These are phyloP conservation scores for Suillus occidentalis DNA, from an alignment of 768 basidiomycete genomes.

Conservation along the genomic window DNA sequence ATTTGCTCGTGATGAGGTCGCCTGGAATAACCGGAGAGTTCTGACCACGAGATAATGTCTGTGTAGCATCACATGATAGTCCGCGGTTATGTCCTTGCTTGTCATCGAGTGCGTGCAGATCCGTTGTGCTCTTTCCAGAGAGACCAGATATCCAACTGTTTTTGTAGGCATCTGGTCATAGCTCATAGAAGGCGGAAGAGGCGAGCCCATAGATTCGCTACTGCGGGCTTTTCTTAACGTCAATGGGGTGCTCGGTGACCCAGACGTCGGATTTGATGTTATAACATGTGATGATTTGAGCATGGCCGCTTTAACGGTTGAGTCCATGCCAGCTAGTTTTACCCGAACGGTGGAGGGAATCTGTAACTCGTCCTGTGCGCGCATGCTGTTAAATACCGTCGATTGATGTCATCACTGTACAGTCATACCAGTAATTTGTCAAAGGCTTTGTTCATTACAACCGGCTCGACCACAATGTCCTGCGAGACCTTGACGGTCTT, in stretches of 20 bases:
- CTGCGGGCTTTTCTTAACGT: slow-evolving; percentile 70
- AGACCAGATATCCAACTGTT: slow-evolving; percentile 25
- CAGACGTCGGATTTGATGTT: slow-evolving; percentile 39
- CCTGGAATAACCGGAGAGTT: slow-evolving; percentile 42
- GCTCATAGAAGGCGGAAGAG: slow-evolving; percentile 40
- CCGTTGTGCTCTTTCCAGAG: slow-evolving; percentile 31
- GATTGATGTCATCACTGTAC: neutral
- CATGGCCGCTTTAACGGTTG: slow-evolving; percentile 89
- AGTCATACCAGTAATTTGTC: slow-evolving; percentile 73
- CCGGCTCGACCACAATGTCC: slow-evolving; percentile 33
- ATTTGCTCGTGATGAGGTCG: slow-evolving; percentile 37
- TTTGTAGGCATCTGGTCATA: slow-evolving; percentile 33
- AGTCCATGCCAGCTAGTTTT: slow-evolving; percentile 79
- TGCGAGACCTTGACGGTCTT: slow-evolving; percentile 44
- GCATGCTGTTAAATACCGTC: slow-evolving; percentile 7
- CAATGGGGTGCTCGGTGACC: slow-evolving; percentile 48
- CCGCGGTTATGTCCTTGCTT: slow-evolving; percentile 54
- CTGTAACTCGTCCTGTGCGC: slow-evolving; percentile 78
- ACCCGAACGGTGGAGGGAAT: slow-evolving; percentile 77
- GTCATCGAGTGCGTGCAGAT: slow-evolving; percentile 25
- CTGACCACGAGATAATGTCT: slow-evolving; percentile 55
- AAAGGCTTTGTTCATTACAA: slow-evolving; percentile 67
- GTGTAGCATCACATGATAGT: slow-evolving; percentile 55
- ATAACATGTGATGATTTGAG: slow-evolving; percentile 79
- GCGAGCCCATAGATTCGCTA: slow-evolving; percentile 66